These are phyloP conservation scores for Diaporthe nobilis DNA, from an alignment of 2,329 filamentous ascomycete species.

Conservation along the genomic window DNA sequence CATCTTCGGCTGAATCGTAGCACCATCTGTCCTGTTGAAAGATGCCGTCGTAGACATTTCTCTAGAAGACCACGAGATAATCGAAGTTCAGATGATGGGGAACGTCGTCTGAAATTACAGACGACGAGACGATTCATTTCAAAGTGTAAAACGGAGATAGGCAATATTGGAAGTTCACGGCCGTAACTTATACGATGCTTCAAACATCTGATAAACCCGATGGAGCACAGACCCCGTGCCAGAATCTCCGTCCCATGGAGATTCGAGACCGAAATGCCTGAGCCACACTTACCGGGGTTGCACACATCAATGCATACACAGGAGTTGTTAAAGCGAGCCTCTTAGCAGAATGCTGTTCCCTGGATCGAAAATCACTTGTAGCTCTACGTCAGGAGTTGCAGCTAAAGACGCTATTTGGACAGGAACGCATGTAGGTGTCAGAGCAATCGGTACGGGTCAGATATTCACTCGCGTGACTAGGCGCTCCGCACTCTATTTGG, in stretches of 20 bases:
- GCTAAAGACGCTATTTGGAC: not conserved
- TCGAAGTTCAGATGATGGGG: not conserved
- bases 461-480: too few relatives aligned
- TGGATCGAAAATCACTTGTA: not conserved
- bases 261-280: not conserved
- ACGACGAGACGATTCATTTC: not conserved
- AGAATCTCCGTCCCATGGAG: constrained; percentile 2
- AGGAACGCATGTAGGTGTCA: not conserved
- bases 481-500: not conserved
- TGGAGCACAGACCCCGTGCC: not conserved
- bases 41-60: not conserved
- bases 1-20: not conserved
- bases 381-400: not conserved
- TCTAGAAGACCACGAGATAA: not conserved
- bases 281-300: not conserved
- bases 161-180: too few relatives aligned
- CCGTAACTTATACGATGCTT: not conserved
- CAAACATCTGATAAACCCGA: not conserved
- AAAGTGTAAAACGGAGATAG: not conserved
- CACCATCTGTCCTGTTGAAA: not conserved
- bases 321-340: not conserved
- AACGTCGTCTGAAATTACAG: not conserved
- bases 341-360: not conserved
- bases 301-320: not conserved
- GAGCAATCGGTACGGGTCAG: not conserved